Evolutionary conservation across 2,329 filamentous ascomycete species (phyloP).

Genomic region (Alternaria hordeiaustralica): DNA sequence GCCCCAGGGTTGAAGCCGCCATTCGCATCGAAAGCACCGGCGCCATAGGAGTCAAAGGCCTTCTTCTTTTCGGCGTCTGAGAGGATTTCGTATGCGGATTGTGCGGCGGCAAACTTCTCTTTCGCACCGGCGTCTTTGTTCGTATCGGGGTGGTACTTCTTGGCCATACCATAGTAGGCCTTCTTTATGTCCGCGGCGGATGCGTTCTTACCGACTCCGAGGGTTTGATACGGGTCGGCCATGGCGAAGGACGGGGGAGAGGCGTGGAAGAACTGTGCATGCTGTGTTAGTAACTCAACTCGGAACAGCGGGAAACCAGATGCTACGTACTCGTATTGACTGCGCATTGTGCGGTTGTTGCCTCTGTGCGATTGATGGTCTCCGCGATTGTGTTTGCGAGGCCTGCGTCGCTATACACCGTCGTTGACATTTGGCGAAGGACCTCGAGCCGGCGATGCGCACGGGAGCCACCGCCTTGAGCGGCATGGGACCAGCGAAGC

Average conservation of each 20-base stretch:
- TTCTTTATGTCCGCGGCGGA: slow-evolving; percentile 92
- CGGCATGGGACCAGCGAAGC: slow-evolving; percentile 43
- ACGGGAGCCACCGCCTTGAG: slow-evolving; percentile 41
- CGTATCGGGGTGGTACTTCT: slow-evolving; percentile 97
- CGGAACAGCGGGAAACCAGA: neutral
- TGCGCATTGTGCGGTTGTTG: slow-evolving; percentile 29
- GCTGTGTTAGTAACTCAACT: slow-evolving; percentile 19
- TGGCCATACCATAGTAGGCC: slow-evolving; percentile 95
- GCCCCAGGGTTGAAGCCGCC: slow-evolving; percentile 81
- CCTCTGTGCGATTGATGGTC: slow-evolving; percentile 30
- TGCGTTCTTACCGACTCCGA: slow-evolving; percentile 85
- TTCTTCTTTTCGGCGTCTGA: slow-evolving; percentile 93
- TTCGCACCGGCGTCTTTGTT: slow-evolving; percentile 96
- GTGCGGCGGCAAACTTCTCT: slow-evolving; percentile 91
- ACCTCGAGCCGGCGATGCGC: slow-evolving; percentile 36
- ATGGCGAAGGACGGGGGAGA: slow-evolving; percentile 66
- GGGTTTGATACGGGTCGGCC: slow-evolving; percentile 82
- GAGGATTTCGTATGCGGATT: slow-evolving; percentile 90
- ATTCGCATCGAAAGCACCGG: slow-evolving; percentile 72
- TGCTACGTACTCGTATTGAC: slow-evolving; percentile 40
- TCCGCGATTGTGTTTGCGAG: slow-evolving; percentile 32
- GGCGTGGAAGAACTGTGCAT: slow-evolving; percentile 45
- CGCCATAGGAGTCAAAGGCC: slow-evolving; percentile 88
- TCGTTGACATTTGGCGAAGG: slow-evolving; percentile 39
- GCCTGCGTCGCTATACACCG: slow-evolving; percentile 36